Evolutionary conservation across 2,329 filamentous ascomycete species (phyloP).

Genomic region (Bipolaris bicolor): DNA sequence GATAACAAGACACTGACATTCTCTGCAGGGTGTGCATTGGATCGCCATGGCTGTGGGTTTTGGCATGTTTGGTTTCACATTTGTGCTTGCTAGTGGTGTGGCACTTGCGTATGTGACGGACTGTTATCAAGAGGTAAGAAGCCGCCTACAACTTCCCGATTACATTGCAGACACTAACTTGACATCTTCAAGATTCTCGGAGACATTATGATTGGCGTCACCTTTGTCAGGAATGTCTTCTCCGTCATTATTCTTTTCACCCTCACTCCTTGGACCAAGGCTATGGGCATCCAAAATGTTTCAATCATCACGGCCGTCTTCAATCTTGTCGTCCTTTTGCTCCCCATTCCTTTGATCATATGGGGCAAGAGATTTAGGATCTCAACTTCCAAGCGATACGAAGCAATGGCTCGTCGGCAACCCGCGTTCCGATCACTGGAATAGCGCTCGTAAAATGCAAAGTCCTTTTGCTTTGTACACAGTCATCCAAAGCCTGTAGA

Average conservation of each 20-base stretch:
- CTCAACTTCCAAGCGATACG: conserved; percentile 17
- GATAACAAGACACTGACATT: neutral
- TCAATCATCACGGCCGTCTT: conserved; percentile 51
- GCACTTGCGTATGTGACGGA: conserved; percentile 51
- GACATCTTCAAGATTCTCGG: conserved; percentile 47
- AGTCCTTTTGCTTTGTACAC: neutral
- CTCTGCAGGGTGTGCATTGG: conserved; percentile 32
- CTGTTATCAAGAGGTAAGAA: conserved; percentile 35
- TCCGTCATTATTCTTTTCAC: conserved; percentile 56
- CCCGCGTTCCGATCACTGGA: conserved; percentile 17
- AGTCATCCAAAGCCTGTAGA: neutral
- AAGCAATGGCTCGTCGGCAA: conserved; percentile 19
- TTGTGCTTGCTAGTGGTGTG: conserved; percentile 41
- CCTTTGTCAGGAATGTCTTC: conserved; percentile 54
- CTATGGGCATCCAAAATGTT: conserved; percentile 50
- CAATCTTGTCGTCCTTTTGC: conserved; percentile 38
- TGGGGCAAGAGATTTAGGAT: conserved; percentile 23
- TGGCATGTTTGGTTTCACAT: conserved; percentile 49
- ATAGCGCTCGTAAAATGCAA: neutral
- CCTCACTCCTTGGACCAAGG: conserved; percentile 51
- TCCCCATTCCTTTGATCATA: conserved; percentile 19
- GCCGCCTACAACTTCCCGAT: neutral
- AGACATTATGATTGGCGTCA: conserved; percentile 55
- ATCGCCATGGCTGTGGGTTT: conserved; percentile 45
- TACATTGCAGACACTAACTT: neutral